Evolutionary conservation across 805 yeast species (phyloP).

Genomic region (Yarrowia sp.): DNA sequence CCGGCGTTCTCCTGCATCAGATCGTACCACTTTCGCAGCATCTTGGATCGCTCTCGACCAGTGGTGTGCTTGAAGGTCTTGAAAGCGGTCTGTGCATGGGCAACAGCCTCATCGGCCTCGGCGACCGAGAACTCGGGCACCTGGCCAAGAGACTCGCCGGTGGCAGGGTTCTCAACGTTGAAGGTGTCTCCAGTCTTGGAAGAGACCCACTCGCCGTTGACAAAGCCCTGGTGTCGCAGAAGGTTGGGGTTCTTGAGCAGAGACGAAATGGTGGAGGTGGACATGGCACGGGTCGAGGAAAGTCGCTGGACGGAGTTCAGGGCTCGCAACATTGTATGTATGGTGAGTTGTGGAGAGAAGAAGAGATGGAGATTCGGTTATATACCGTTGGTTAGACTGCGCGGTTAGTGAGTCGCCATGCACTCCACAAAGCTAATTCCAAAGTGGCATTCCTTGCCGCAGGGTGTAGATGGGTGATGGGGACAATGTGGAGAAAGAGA

Average conservation of each 20-base stretch:
- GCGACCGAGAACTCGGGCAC: constrained; percentile 58
- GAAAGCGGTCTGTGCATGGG: constrained; percentile 55
- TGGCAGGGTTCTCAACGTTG: constrained; percentile 75
- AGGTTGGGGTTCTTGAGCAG: constrained; percentile 31
- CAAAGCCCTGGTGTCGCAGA: constrained; percentile 34
- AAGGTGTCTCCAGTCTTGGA: constrained; percentile 49
- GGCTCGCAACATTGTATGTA: constrained; percentile 7
- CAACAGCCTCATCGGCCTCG: constrained; percentile 53
- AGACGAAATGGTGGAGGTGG: constrained; percentile 20
- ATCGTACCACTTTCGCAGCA: constrained; percentile 53
- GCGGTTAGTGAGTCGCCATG: background rate
- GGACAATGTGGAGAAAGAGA: too few relatives aligned
- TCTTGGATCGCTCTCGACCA: constrained; percentile 54
- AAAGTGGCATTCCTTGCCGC: background rate
- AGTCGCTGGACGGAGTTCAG: constrained; percentile 7
- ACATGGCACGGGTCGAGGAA: constrained; percentile 11
- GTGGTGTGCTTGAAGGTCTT: constrained; percentile 51
- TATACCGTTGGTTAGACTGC: background rate
- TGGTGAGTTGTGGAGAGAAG: background rate
- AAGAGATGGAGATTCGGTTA: background rate
- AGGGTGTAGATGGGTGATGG: background rate
- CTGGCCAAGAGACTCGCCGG: constrained; percentile 48
- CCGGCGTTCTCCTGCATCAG: constrained; percentile 56
- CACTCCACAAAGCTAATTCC: constrained; percentile 14
- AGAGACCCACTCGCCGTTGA: constrained; percentile 73